Evolutionary conservation across 2,329 filamentous ascomycete species (phyloP), one percentile per base, ranked within the genome.

Genomic region (Aureobasidium lini): DNA sequence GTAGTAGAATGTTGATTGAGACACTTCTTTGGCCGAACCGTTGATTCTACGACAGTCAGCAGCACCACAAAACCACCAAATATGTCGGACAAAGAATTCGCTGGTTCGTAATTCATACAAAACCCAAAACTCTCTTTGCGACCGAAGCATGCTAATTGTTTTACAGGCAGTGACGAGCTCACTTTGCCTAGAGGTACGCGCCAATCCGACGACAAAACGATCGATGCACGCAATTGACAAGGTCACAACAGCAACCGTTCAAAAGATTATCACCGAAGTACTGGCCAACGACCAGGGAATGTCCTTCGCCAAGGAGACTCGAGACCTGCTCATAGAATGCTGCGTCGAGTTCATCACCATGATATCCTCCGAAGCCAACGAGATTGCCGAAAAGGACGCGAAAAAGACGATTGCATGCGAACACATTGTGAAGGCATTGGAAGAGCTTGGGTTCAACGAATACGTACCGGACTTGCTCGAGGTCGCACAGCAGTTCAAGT

Each of bases 381-480:
- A 99, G 69, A 99, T 99, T 64, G 95, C 92, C 11, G 94, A 99
- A 73, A 96, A 96, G 75, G 94, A 99, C 70, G 90, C 92, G 52
- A 99, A 99, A 79, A 99, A 99, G 82, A 99, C 94, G 4, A 99
- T 99, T 67, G 93, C 93, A 11, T 95, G 90, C 73, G 94, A 99
- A 69, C 94, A 99, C 77, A 95, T 99, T 68, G 95, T 93, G 70
- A 93, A 93, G 70, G 94, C 94, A 0, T 82, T 99, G 43, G 89
- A 93, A 67, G 89, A 95, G 68, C 83, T 99, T 18, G 94, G 93
- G 1, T 99, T 97, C 72, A 82, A 86, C 9, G 91, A 96, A 67
- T 99, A 97, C 70, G 89, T 99, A 6, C 84, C 87, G 15, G 89
- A 92, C 61, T 90, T 99, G 11, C 76, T 91, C 59, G 89, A 90